Base-by-base conservation (phyloP, 108 stramenopile species). In the Skeletonema menzelii region DNA sequence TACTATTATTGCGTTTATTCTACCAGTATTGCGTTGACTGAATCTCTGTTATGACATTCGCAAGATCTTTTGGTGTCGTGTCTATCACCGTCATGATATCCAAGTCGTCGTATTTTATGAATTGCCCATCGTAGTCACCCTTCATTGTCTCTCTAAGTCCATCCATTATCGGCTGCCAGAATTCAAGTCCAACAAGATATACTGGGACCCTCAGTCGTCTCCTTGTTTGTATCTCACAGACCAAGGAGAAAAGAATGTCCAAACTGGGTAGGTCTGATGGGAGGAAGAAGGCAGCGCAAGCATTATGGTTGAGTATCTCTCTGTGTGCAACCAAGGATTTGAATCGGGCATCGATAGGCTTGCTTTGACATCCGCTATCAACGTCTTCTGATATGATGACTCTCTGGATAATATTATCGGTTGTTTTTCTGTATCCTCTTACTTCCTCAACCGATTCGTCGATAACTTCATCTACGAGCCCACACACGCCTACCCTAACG, bases 211-310 rank as follows among this genome's bases (percentile, higher is more conserved):
- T 61, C 27, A n/a, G 2, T 47, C 75, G 56, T 56, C 75, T 42
- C 15, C 47, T 31, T n/a, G 75, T 76, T 34, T 76, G 75, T 44
- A 76, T 76, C 34, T 76, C 75, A 35, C 75, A 76, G 13, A 76
- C 75, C 44, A 76, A 62, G 49, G 75, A 59, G 40, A 76, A 76
- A 13, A 76, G 30, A 24, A 76, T 40, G 38, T 76, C 47, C 60
- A 76, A 28, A 4, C 67, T 58, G 4, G 75, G 69, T 13, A 76
- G 35, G 35, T 76, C 75, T 40, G 34, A 28, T 30, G 75, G 75
- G 10, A 76, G 37, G 20, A 76, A 70, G 30, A 76, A 67, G n/a
- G 75, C 67, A 14, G 68, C 67, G 37, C 27, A 53, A 26, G 68
- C 75, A 61, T 76, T 76, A 34, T 40, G 37, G 15, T 68, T 32